Evolutionary conservation across 306 rosid species (phyloP).

Genomic region (Parietaria judaica): DNA sequence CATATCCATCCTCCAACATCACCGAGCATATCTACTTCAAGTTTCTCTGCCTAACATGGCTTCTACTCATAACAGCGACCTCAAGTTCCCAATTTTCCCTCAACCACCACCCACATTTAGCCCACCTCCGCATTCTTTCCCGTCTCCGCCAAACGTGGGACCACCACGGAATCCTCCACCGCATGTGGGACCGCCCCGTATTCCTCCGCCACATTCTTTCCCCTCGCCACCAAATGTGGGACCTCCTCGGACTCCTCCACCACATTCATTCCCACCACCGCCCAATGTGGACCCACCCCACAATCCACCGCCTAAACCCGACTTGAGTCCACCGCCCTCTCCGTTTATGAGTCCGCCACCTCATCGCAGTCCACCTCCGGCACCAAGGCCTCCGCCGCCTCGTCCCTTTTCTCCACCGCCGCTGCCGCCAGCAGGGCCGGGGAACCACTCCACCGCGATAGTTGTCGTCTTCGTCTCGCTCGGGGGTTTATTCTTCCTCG

Average conservation of each 20-base stretch:
- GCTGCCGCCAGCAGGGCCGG: slow-evolving; percentile 44
- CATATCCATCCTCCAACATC: slow-evolving; percentile 6
- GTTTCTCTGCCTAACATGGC: slow-evolving; percentile 10
- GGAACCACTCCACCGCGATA: slow-evolving; percentile 40
- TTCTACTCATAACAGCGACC: slow-evolving; percentile 5
- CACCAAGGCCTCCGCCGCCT: slow-evolving; percentile 27
- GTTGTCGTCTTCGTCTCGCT: slow-evolving; percentile 42
- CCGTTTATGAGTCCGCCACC: neutral
- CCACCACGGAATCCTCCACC: slow-evolving; percentile 15
- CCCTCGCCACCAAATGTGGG: slow-evolving; percentile 17
- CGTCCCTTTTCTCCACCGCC: slow-evolving; percentile 9
- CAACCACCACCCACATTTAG: slow-evolving; percentile 10
- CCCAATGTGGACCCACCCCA: neutral
- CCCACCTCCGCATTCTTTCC: slow-evolving; percentile 9
- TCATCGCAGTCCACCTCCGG: neutral
- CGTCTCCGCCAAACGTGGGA: slow-evolving; percentile 17
- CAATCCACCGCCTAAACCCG: slow-evolving; percentile 9
- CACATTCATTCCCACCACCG: neutral
- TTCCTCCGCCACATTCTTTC: slow-evolving; percentile 10
- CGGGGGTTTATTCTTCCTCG: slow-evolving; percentile 48
- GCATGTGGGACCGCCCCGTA: neutral
- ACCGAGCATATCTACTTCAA: neutral
- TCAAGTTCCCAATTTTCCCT: slow-evolving; percentile 13
- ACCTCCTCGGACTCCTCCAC: slow-evolving; percentile 14
- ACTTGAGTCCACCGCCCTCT: slow-evolving; percentile 8